These are phyloP conservation scores for Macroventuria anomochaeta DNA, from an alignment of 2,329 filamentous ascomycete species.

Conservation along the genomic window DNA sequence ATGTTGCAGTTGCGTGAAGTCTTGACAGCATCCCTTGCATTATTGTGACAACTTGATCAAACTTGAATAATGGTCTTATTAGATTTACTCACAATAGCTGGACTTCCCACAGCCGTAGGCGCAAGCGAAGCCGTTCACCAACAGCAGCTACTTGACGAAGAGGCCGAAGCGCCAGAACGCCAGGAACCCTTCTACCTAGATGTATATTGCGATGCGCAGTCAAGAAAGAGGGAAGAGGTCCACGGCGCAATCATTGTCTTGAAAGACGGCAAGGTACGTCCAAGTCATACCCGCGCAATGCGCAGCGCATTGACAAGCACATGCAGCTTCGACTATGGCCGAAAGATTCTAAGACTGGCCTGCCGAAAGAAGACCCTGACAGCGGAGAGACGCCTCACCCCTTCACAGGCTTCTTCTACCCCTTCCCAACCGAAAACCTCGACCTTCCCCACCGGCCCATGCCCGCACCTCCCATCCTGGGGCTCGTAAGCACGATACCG, in stretches of 20 bases:
- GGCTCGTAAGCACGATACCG: conserved; percentile 58
- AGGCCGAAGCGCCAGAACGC: conserved; percentile 55
- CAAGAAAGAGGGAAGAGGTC: conserved; percentile 48
- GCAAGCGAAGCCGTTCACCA: conserved; percentile 59
- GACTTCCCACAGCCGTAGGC: conserved; percentile 56
- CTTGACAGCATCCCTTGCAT: not conserved
- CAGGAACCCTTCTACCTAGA: conserved; percentile 60
- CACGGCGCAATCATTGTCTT: conserved; percentile 54
- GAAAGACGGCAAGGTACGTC: conserved; percentile 52
- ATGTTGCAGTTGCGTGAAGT: conserved; percentile 3
- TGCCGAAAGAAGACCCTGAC: conserved; percentile 33
- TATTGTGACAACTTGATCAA: not conserved
- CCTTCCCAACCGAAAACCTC: conserved; percentile 55
- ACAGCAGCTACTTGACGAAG: conserved; percentile 56
- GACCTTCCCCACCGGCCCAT: conserved; percentile 47
- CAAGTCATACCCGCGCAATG: not conserved
- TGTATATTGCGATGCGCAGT: conserved; percentile 51
- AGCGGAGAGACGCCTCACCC: conserved; percentile 50
- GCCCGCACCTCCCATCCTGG: conserved; percentile 50
- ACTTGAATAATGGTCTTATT: conserved; percentile 23
- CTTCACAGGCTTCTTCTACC: conserved; percentile 59
- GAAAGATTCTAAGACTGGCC: conserved; percentile 41
- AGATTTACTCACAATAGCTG: conserved; percentile 48
- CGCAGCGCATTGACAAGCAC: not conserved
- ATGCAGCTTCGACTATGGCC: conserved; percentile 45